Evolutionary conservation across 2,329 filamentous ascomycete species (phyloP).

Genomic region (Coniella vitis): DNA sequence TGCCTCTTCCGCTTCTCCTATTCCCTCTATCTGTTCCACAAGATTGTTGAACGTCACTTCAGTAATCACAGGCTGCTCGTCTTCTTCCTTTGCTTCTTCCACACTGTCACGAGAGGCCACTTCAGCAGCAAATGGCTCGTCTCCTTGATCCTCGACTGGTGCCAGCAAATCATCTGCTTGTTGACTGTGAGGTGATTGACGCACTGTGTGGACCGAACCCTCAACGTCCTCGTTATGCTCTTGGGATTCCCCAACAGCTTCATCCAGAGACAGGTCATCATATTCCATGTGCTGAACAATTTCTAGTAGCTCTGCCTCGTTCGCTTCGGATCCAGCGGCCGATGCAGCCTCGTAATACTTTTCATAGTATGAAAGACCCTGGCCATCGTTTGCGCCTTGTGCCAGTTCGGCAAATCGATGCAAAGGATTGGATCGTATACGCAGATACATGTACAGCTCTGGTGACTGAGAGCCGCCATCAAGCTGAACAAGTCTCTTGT

Average conservation of each 20-base stretch:
- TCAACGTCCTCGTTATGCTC: not conserved
- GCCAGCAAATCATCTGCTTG: constrained; percentile 7
- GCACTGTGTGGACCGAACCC: not conserved
- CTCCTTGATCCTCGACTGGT: constrained; percentile 6
- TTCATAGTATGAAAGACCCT: constrained; percentile 11
- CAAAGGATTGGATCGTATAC: constrained; percentile 8
- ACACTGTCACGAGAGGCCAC: not conserved
- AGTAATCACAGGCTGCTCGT: no score
- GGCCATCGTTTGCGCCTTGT: constrained; percentile 8
- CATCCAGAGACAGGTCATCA: constrained; percentile 3
- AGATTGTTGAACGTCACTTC: no score
- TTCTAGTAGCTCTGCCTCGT: constrained; percentile 14
- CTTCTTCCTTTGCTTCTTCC: no score
- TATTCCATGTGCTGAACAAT: not conserved
- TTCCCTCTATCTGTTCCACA: no score
- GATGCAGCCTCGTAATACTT: constrained; percentile 12
- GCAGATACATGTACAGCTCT: constrained; percentile 13
- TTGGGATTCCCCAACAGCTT: not conserved
- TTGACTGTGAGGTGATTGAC: not conserved
- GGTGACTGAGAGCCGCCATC: constrained; percentile 7
- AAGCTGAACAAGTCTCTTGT: constrained; percentile 11
- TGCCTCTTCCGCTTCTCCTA: not conserved
- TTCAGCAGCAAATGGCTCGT: not conserved
- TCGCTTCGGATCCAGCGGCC: constrained; percentile 1
- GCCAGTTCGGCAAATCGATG: constrained; percentile 10